Evolutionary conservation across 257 asterid genomes (phyloP).

Genomic region (Solanum tacnaense): DNA sequence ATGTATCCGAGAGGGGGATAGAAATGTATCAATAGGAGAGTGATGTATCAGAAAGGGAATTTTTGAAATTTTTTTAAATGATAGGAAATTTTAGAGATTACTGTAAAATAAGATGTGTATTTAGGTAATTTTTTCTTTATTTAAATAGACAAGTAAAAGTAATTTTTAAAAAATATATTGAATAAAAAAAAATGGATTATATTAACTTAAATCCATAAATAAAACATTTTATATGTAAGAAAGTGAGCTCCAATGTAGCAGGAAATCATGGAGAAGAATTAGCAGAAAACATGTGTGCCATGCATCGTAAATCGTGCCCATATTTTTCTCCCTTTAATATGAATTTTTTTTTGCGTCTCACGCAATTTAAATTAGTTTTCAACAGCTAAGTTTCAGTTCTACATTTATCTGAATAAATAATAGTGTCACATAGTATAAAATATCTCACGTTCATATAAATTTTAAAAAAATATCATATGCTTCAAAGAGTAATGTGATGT

Average conservation of each 20-base stretch:
- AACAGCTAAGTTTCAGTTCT: neutral
- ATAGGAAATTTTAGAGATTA: too few relatives aligned
- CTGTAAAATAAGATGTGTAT: too few relatives aligned
- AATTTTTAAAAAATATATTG: too few relatives aligned
- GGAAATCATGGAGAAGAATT: neutral
- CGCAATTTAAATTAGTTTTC: neutral
- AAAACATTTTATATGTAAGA: neutral
- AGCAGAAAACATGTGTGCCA: neutral
- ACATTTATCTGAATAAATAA: neutral
- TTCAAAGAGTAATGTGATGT: neutral
- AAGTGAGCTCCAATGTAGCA: neutral
- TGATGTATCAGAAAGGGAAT: neutral
- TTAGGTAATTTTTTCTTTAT: too few relatives aligned
- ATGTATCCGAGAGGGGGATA: neutral
- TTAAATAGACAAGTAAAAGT: too few relatives aligned
- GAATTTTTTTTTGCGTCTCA: neutral
- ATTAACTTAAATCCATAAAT: too few relatives aligned
- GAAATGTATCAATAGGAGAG: too few relatives aligned
- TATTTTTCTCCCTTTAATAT: neutral
- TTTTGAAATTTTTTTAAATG: too few relatives aligned
- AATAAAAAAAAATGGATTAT: too few relatives aligned
- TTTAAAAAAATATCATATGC: accelerated
- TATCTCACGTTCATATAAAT: neutral
- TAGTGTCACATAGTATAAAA: neutral
- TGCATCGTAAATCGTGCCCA: neutral